phyloP scores from a whole-genome alignment of 2,329 filamentous ascomycete genomes.

The Stachybotrys elegans region DNA sequence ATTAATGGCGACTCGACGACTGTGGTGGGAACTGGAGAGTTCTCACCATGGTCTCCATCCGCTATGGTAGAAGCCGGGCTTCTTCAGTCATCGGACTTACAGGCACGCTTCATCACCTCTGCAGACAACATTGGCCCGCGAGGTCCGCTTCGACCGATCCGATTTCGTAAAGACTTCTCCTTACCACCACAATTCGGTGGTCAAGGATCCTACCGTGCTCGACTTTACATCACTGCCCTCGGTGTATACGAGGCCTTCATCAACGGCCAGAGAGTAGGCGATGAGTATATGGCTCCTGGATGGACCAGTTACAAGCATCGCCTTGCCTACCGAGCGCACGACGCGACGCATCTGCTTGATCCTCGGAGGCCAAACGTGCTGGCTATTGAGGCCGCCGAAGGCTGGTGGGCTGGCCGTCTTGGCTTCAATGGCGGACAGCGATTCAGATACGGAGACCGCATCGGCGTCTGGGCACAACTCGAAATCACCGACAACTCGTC shows the following conservation, averaged over 20 bases:
- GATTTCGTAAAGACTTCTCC: constrained; percentile 4
- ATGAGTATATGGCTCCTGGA: constrained; percentile 37
- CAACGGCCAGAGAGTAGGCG: constrained; percentile 32
- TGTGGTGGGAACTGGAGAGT: not conserved
- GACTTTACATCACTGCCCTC: constrained; percentile 36
- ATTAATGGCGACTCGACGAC: no score
- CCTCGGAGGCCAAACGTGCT: constrained; percentile 22
- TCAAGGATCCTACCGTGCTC: constrained; percentile 5
- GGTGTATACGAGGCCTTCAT: constrained; percentile 38
- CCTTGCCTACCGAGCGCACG: constrained; percentile 42
- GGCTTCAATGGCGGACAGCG: constrained; percentile 14
- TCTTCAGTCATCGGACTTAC: not conserved
- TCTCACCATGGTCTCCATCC: not conserved
- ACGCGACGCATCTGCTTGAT: constrained; percentile 35
- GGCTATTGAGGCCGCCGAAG: constrained; percentile 30
- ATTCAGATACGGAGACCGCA: constrained; percentile 25
- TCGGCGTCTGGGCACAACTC: constrained; percentile 30
- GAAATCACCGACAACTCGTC: constrained; percentile 20
- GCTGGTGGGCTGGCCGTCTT: constrained; percentile 37
- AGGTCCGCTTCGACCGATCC: constrained; percentile 4
- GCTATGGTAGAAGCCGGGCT: constrained; percentile 3
- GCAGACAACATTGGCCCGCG: constrained; percentile 1
- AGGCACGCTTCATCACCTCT: constrained; percentile 4
- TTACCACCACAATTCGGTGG: not conserved
- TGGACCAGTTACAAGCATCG: constrained; percentile 31